Evolutionary conservation across 2,329 filamentous ascomycete species (phyloP), one percentile per base, ranked within the genome.

Genomic region (Chrysoporthe austroafricana): DNA sequence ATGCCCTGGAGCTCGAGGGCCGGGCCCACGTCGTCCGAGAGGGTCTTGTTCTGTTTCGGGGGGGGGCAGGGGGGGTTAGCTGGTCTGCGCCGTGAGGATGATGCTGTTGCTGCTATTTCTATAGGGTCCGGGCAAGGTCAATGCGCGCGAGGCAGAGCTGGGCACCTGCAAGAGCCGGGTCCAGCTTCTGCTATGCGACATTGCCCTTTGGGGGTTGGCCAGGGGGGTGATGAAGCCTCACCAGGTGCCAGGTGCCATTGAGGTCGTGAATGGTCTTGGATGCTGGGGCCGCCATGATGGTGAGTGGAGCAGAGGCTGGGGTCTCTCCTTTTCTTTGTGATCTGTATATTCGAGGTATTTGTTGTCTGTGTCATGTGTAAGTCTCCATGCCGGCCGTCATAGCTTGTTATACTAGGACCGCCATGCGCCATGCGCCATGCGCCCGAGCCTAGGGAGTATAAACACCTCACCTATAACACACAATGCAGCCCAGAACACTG

Each of bases 1-100:
- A 93, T 82, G 75, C 90, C 90, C 83, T 94, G 91, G 74, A 95
- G 85, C 62, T 84, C 76, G 68, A 97, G 88, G 70, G 91, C 86
- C 1, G 88, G 82, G 69, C 94, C 91, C 60, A 88, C 81, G 71
- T 84, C 80, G 78, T 91, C 89, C 68, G 91, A 94, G 72, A 94
- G 83, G 70, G 82, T 80, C 77, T 91, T 91, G 85, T 96, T 94
- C 92, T 95, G 75, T 42, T 43, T 39, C 4, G 6, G 3, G n/a
- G 50, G 50, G n/a, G n/a, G 26, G 11, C n/a, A 26, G 39, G 14
- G 21, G 11, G 57, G 26, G 26, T 26, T 26, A 26, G 26, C 26
- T 26, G 26, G 26, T 26, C 26, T 26, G 26, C 26, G 2, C 26
- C 26, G 26, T 26, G 2, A 26, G 2, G 26, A 26, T 2, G 26